These are phyloP conservation scores for Penicillium sp. DNA, from an alignment of 2,329 filamentous ascomycete genomes.

Conservation along the genomic window DNA sequence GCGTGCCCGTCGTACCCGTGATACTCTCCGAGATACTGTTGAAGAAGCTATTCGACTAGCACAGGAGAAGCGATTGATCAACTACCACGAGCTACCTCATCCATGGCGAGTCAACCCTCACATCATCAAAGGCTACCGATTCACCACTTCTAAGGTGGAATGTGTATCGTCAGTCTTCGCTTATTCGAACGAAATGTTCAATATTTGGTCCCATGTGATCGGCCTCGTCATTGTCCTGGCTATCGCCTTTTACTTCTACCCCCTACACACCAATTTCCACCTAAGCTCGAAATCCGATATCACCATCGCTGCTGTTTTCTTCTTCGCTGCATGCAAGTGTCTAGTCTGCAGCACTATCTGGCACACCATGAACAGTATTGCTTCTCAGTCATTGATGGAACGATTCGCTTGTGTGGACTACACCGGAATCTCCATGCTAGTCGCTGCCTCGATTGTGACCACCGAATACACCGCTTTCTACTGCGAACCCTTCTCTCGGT, in stretches of 20 bases:
- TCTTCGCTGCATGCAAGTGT: slow-evolving; percentile 92
- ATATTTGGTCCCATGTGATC: slow-evolving; percentile 95
- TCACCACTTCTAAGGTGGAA: slow-evolving; percentile 85
- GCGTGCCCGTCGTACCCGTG: slow-evolving; percentile 76
- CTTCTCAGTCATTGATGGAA: slow-evolving; percentile 83
- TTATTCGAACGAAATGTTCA: slow-evolving; percentile 89
- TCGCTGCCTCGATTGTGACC: slow-evolving; percentile 92
- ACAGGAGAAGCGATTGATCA: slow-evolving; percentile 76
- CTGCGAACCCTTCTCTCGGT: slow-evolving; percentile 85
- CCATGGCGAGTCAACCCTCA: slow-evolving; percentile 96
- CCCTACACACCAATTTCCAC: slow-evolving; percentile 79
- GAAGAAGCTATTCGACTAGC: slow-evolving; percentile 73
- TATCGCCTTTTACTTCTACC: slow-evolving; percentile 95
- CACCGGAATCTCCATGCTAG: slow-evolving; percentile 91
- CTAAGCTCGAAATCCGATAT: slow-evolving; percentile 85
- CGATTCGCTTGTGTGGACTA: slow-evolving; percentile 98
- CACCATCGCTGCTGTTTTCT: slow-evolving; percentile 89
- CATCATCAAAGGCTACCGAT: slow-evolving; percentile 88
- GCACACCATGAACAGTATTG: slow-evolving; percentile 99
- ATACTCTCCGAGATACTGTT: slow-evolving; percentile 79
- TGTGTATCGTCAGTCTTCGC: slow-evolving; percentile 81
- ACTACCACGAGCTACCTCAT: slow-evolving; percentile 83
- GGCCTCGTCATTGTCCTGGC: slow-evolving; percentile 84
- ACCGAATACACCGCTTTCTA: slow-evolving; percentile 99
- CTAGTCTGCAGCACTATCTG: slow-evolving; percentile 92